Conservation (phyloP, 1,284 basidiomycete species). For the Sanghuangporus baumii region DNA sequence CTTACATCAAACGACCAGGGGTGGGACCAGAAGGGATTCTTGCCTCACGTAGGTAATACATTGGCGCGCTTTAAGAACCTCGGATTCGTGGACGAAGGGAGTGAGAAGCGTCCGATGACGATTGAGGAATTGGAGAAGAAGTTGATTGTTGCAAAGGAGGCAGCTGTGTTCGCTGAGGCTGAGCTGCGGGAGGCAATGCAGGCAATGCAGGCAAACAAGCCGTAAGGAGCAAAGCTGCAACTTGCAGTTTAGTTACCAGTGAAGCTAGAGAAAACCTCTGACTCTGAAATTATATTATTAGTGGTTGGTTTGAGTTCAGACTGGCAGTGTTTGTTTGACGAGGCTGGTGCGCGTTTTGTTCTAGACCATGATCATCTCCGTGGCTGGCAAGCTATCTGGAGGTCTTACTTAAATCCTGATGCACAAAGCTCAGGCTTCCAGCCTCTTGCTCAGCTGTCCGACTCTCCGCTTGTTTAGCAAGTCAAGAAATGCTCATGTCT, state of each 20-base stretch:
- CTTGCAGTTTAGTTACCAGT: neutral
- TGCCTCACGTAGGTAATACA: slow-evolving; percentile 61
- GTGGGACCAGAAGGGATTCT: slow-evolving; percentile 65
- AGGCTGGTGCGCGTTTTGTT: neutral
- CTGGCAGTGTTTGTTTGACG: neutral
- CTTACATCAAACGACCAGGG: slow-evolving; percentile 77
- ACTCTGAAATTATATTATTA: neutral
- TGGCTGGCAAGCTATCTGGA: neutral
- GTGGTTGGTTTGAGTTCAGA: neutral
- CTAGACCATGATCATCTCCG: neutral
- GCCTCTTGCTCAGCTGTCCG: neutral
- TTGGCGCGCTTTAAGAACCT: slow-evolving; percentile 63
- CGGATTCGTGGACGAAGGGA: slow-evolving; percentile 43
- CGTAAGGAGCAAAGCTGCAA: slow-evolving; percentile 28
- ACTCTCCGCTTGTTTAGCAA: neutral
- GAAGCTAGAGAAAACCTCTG: neutral
- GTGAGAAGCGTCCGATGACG: slow-evolving; percentile 49
- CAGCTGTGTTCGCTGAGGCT: slow-evolving; percentile 61
- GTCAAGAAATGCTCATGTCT: neutral
- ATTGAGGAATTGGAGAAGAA: slow-evolving; percentile 70
- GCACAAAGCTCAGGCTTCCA: neutral
- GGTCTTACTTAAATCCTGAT: neutral
- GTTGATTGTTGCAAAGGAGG: slow-evolving; percentile 60
- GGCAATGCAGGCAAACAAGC: slow-evolving; percentile 49
- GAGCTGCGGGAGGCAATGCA: slow-evolving; percentile 71